Evolutionary conservation across 345 rosid genomes (phyloP), one percentile per base, ranked within the genome.

Genomic region (Corchorus capsularis): DNA sequence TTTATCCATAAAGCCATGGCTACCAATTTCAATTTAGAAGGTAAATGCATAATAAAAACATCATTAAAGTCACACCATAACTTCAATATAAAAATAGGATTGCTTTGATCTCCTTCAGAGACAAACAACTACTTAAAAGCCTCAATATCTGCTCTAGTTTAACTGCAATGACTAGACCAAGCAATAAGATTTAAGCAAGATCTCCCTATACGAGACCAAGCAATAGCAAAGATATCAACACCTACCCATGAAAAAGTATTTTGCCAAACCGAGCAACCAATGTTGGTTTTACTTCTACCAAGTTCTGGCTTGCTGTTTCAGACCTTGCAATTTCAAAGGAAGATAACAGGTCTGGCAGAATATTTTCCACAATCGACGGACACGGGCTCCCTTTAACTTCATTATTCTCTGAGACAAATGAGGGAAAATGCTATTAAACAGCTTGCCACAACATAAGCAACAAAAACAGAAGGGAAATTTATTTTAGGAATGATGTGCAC

Each of bases 251-350:
- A 67, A 91, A 91, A 57, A 77, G 47, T 55, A 80, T 56, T 79
- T 83, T 90, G 43, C 96, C 91, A 81, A 90, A 76, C 78, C 94
- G 80, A 72, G 89, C 96, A 63, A 86, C 85, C 75, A 91, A 52
- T 74, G 66, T 61, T 49, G 86, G 84, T 74, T 85, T 90, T 41
- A 79, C 49, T 41, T 32, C 81, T 39, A 72, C 80, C 57, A 60
- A 32, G 54, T 46, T 74, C 3, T 65, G 60, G 35, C 52, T 10
- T 61, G 82, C 78, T 60, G 67, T 77, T 74, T 73, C 67, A 16
- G 74, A 75, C 82, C 75, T 87, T 50, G 83, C 53, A 60, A 1
- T 59, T 63, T 84, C 83, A 37, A 82, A 85, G 32, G 87, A 84
- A 63, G 81, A 56, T 19, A 88, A 17, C 53, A 93, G 72, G 60